Evolutionary conservation across 495 filamentous ascomycete species (phyloP), one percentile per base, ranked within the genome.

Genomic region (Articulospora tetracladia): DNA sequence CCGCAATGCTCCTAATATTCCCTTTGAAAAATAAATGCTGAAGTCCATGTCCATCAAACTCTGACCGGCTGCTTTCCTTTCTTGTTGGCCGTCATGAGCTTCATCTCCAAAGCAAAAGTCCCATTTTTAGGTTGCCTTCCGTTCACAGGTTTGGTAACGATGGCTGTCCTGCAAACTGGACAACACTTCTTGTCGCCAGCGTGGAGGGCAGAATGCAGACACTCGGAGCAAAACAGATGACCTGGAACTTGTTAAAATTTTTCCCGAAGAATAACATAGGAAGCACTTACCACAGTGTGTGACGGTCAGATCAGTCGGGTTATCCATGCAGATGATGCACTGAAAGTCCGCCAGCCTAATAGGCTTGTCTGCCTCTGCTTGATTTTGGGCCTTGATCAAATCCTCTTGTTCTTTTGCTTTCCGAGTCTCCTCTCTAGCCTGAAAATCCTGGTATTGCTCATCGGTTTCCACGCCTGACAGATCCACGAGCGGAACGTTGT

Each of bases 311-410:
- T 88, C 79, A 20, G 79, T 86, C 2, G 82, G 84, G 41, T 83
- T 80, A 55, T 95, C 92, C 85, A 96, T 87, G 76, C 92, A 96
- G 53, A 96, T 91, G 27, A 92, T 87, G 61, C 92, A 96, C 63
- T 86, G 78, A 60, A 90, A 74, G 52, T 72, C 71, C 57, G 81
- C 74, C 53, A 89, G 59, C 65, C 80, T 81, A 53, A 79, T 61
- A 34, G 78, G 74, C 59, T 80, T 79, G 34, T 83, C 84, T 15
- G 72, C 68, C 26, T 77, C 76, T 1, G 73, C 73, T 47, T 80
- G 53, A 26, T 62, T 69, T 59, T 86, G 83, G 0, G 76, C 76
- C 55, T 75, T 80, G 22, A 82, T 61, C 1, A 76, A 70, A 46
- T 78, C 76, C 54, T 75, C 73, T 26, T 75, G 74, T 66, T 83